A percentile compares a stretch with the other conserved stretches of the same genome.
Conservation (phyloP, 805 yeast genomes). For the Saturnispora besseyi region DNA sequence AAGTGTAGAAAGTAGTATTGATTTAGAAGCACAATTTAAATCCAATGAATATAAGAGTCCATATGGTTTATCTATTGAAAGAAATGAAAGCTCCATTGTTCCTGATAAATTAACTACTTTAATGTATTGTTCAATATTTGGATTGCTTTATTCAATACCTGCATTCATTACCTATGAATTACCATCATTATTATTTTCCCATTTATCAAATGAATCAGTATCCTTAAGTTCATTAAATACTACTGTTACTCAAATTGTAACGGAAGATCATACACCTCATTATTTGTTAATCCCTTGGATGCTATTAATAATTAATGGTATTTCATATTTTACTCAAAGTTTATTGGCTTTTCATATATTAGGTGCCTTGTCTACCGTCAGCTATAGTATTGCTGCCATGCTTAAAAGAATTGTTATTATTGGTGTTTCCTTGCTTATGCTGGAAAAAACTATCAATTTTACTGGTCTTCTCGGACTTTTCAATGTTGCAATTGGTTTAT, state of each 20-base stretch:
- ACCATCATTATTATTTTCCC: slow-evolving; percentile 18
- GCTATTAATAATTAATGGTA: slow-evolving; percentile 54
- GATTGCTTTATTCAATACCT: slow-evolving; percentile 61
- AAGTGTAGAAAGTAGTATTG: slow-evolving; percentile 4
- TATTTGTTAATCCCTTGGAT: slow-evolving; percentile 32
- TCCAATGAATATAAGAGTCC: neutral
- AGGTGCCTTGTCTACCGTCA: slow-evolving; percentile 73
- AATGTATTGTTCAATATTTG: slow-evolving; percentile 68
- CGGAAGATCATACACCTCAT: slow-evolving; percentile 17
- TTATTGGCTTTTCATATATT: slow-evolving; percentile 72
- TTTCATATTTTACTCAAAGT: slow-evolving; percentile 73
- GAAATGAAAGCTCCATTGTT: slow-evolving; percentile 10
- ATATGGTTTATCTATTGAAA: slow-evolving; percentile 3
- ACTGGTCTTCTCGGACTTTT: slow-evolving; percentile 42
- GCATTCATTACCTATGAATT: slow-evolving; percentile 64
- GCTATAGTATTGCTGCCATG: slow-evolving; percentile 80
- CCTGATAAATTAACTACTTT: slow-evolving; percentile 79
- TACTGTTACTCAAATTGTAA: neutral
- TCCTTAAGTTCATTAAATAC: neutral
- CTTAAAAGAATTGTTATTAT: slow-evolving; percentile 84
- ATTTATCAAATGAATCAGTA: slow-evolving; percentile 8
- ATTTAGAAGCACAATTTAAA: slow-evolving; percentile 9
- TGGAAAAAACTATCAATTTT: slow-evolving; percentile 39
- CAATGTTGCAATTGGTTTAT: slow-evolving; percentile 47
- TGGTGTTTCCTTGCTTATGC: slow-evolving; percentile 62